Conservation (phyloP, 768 basidiomycete species). For the Lactarius vividus region DNA sequence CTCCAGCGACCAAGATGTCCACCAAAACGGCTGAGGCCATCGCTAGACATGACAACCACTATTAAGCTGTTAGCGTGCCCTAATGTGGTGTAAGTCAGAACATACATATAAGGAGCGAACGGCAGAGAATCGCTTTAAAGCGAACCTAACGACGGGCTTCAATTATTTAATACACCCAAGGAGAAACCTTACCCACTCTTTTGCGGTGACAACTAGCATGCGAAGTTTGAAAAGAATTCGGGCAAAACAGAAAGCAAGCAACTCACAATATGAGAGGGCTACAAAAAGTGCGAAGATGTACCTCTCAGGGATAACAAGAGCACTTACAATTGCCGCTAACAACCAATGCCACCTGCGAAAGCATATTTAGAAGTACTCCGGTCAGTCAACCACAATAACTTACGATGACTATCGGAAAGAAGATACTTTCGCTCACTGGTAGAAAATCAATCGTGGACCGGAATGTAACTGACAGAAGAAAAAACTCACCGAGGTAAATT, state of each 20-base stretch:
- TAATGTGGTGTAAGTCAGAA: background rate
- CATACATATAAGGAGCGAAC: background rate
- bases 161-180: background rate
- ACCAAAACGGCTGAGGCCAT: background rate
- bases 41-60: background rate
- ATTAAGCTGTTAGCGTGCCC: background rate
- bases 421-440: background rate
- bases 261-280: background rate
- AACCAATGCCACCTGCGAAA: background rate
- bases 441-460: background rate
- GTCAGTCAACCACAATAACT: background rate
- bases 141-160: background rate
- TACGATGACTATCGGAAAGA: background rate
- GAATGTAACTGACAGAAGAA: background rate
- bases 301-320: background rate
- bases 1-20: background rate
- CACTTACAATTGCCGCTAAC: background rate
- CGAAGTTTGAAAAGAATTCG: background rate
- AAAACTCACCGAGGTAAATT: background rate
- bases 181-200: background rate
- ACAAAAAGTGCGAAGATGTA: background rate
- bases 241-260: background rate
- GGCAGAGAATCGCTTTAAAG: background rate
- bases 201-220: background rate
- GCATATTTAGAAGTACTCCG: background rate